Percentiles rank a stretch among this genome's conserved stretches.
Conservation (phyloP, 2,329 filamentous ascomycete species). For the Paracoccidioides lutzii region DNA sequence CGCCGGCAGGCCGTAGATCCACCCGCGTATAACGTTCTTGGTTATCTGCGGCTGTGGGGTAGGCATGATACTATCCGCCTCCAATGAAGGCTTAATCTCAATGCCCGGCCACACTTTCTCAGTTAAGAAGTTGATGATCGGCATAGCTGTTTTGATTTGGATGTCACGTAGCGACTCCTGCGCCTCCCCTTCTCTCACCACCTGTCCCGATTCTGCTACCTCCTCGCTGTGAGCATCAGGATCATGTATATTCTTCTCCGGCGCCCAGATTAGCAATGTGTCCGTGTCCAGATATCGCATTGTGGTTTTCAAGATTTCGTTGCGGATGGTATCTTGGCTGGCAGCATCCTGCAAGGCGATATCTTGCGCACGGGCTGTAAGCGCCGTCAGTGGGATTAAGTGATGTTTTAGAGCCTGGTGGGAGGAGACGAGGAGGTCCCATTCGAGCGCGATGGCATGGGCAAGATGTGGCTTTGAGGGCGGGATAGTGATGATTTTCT, state of each 20-base stretch:
- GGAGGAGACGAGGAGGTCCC: conserved; percentile 71
- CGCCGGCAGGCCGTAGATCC: conserved; percentile 57
- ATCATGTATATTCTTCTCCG: conserved; percentile 40
- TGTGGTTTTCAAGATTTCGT: conserved; percentile 52
- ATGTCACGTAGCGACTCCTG: conserved; percentile 52
- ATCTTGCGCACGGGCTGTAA: conserved; percentile 71
- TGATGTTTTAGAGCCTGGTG: conserved; percentile 77
- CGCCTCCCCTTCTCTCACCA: conserved; percentile 35
- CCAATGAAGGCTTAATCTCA: conserved; percentile 67
- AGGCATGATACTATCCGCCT: conserved; percentile 63
- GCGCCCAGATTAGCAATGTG: conserved; percentile 81
- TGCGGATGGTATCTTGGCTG: conserved; percentile 42
- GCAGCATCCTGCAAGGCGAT: conserved; percentile 55
- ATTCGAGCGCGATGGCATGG: conserved; percentile 76
- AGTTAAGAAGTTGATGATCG: conserved; percentile 59
- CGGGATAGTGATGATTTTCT: conserved; percentile 64
- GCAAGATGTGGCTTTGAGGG: conserved; percentile 67
- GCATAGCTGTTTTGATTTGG: conserved; percentile 56
- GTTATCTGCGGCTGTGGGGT: conserved; percentile 59
- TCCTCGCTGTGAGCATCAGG: neutral
- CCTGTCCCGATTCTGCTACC: neutral
- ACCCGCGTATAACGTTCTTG: conserved; percentile 62
- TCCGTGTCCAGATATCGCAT: conserved; percentile 87
- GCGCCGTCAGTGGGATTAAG: conserved; percentile 78
- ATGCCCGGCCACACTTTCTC: conserved; percentile 72